phyloP scores from a whole-genome alignment of 2,329 filamentous ascomycete species.

The Podosphaera aphanis region DNA sequence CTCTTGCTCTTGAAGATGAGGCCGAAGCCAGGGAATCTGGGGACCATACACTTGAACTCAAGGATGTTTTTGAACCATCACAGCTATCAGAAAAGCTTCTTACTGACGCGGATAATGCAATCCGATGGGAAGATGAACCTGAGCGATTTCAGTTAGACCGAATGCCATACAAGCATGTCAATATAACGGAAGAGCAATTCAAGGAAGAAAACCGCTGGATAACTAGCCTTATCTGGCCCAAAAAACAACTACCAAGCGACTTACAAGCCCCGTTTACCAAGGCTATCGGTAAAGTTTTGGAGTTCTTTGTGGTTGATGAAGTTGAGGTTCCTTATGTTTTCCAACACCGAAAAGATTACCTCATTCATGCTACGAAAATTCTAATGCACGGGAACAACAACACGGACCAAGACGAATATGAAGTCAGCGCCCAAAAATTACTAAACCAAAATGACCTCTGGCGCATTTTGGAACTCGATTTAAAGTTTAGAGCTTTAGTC shows the following conservation, averaged over 20 bases:
- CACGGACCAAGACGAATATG: constrained; percentile 46
- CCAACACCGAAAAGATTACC: constrained; percentile 91
- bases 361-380: constrained; percentile 66
- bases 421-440: constrained; percentile 62
- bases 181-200: constrained; percentile 56
- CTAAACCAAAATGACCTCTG: constrained; percentile 83
- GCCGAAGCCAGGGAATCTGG: constrained; percentile 58
- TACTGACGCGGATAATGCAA: constrained; percentile 83
- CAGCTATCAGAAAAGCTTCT: constrained; percentile 84
- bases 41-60: constrained; percentile 71
- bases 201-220: constrained; percentile 86
- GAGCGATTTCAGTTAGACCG: constrained; percentile 86
- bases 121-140: constrained; percentile 70
- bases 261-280: constrained; percentile 65
- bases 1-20: constrained; percentile 67
- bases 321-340: constrained; percentile 96
- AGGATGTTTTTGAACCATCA: constrained; percentile 94
- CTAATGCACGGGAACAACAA: constrained; percentile 38
- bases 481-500: constrained; percentile 80
- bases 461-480: constrained; percentile 82
- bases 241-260: constrained; percentile 44
- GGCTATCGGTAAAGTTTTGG: constrained; percentile 73
- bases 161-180: constrained; percentile 63
- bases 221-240: constrained; percentile 66
- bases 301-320: constrained; percentile 85